These are phyloP conservation scores for Clarireedia homoeocarpa DNA, from an alignment of 2,329 filamentous ascomycete species.

Conservation along the genomic window DNA sequence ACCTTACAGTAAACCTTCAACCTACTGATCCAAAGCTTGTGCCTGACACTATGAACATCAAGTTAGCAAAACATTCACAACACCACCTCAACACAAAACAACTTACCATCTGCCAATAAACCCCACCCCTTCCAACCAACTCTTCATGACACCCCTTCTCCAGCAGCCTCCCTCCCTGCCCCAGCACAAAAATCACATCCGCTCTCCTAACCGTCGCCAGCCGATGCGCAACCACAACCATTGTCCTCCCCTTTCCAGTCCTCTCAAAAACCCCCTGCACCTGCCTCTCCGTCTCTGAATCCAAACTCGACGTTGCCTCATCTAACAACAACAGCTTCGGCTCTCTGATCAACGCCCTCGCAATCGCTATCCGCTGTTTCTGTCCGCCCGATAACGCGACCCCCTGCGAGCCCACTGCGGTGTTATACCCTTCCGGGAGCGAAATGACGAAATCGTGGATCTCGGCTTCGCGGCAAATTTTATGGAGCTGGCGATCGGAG, in stretches of 20 bases:
- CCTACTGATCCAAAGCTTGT: slow-evolving; percentile 12
- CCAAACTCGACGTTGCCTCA: slow-evolving; percentile 49
- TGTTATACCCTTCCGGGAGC: slow-evolving; percentile 35
- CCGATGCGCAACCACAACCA: slow-evolving; percentile 70
- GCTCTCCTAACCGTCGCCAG: slow-evolving; percentile 72
- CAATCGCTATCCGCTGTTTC: slow-evolving; percentile 47
- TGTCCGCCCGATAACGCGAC: slow-evolving; percentile 45
- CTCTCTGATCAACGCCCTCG: slow-evolving; percentile 44
- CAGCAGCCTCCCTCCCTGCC: slow-evolving; percentile 21
- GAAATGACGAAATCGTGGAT: slow-evolving; percentile 39
- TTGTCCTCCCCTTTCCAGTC: slow-evolving; percentile 57
- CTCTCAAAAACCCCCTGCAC: slow-evolving; percentile 61
- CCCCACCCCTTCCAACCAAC: slow-evolving; percentile 19
- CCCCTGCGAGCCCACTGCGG: slow-evolving; percentile 39
- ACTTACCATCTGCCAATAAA: slow-evolving; percentile 27
- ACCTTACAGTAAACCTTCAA: neutral
- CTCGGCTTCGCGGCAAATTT: slow-evolving; percentile 42
- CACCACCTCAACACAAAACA: neutral
- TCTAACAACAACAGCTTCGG: slow-evolving; percentile 48
- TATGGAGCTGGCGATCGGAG: slow-evolving; percentile 40
- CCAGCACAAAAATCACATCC: slow-evolving; percentile 25
- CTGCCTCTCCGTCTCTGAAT: slow-evolving; percentile 48
- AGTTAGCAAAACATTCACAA: neutral
- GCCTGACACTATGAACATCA: slow-evolving; percentile 11
- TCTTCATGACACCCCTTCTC: slow-evolving; percentile 23